phyloP scores from a whole-genome alignment of 305 asterid species.

The Fraxinus sp. region DNA sequence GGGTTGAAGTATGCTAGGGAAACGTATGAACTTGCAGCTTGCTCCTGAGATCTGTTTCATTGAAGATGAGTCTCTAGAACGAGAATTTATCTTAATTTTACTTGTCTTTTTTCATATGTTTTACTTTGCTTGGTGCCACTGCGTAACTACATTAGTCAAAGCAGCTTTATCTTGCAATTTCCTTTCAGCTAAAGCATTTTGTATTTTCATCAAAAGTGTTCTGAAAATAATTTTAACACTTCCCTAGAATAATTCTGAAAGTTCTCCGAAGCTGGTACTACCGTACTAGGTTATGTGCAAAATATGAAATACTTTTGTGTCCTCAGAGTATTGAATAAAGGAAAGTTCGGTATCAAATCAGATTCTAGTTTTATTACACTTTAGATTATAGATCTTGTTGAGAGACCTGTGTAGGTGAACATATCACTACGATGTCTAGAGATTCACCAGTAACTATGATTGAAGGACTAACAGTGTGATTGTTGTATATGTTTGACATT shows the following conservation, averaged over 20 bases:
- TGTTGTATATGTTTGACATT: too few species aligned
- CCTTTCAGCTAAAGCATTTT: background rate
- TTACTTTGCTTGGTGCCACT: background rate
- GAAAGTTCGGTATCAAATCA: background rate
- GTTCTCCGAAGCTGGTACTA: background rate
- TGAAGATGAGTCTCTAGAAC: conserved; percentile 86
- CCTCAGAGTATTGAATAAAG: background rate
- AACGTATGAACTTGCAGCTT: conserved; percentile 87
- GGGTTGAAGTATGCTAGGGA: conserved; percentile 83
- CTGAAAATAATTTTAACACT: background rate
- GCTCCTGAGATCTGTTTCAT: conserved; percentile 91
- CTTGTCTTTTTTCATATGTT: background rate
- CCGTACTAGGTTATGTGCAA: too few species aligned
- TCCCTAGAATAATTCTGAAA: background rate
- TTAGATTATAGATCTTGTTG: background rate
- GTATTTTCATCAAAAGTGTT: background rate
- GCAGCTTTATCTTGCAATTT: background rate
- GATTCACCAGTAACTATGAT: too few species aligned
- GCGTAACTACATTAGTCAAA: background rate
- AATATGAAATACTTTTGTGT: background rate
- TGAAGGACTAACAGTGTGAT: too few species aligned
- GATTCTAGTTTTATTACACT: background rate
- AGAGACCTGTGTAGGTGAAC: too few species aligned
- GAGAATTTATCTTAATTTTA: conserved; percentile 34
- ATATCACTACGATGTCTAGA: too few species aligned